Conservation (phyloP, 179 eudicot genomes). For the Actinidia chinensis region DNA sequence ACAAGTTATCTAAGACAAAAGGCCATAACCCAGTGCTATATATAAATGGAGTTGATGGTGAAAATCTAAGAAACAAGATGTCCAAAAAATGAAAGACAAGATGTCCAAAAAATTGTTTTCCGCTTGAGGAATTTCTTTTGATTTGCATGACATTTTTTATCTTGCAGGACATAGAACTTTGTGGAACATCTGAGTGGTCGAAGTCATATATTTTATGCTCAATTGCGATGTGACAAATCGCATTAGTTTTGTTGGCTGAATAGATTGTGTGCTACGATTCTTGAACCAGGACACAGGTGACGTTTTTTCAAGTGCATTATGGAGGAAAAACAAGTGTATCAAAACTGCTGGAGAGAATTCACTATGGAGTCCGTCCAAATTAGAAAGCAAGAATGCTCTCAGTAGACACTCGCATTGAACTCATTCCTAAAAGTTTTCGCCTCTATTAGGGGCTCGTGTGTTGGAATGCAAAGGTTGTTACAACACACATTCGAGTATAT, state of each 20-base stretch:
- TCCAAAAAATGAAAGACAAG: too few species aligned
- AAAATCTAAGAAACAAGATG: too few species aligned
- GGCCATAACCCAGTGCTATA: too few species aligned
- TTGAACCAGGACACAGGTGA: conserved; percentile 66
- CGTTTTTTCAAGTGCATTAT: conserved; percentile 52
- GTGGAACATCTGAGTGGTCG: conserved; percentile 62
- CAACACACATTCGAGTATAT: conserved; percentile 43
- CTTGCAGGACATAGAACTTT: conserved; percentile 46
- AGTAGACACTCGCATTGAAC: conserved; percentile 46
- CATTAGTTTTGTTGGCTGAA: conserved; percentile 71
- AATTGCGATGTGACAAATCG: conserved; percentile 55
- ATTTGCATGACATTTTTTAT: too few species aligned
- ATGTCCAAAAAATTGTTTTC: too few species aligned
- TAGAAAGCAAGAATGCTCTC: conserved; percentile 48
- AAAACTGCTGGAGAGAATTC: conserved; percentile 27
- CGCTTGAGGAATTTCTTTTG: too few species aligned
- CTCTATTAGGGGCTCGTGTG: conserved; percentile 68
- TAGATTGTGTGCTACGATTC: conserved; percentile 72
- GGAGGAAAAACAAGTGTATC: conserved; percentile 29
- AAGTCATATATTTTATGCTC: conserved; percentile 64
- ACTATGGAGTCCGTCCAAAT: conserved; percentile 43
- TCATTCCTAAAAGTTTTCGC: conserved; percentile 38
- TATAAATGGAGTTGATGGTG: too few species aligned
- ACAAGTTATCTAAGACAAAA: too few species aligned
- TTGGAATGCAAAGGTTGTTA: conserved; percentile 59